Percentiles rank a stretch among this genome's conserved stretches.
Conservation (phyloP, 108 stramenopile species). For the Pseudonitzschia multistriata region DNA sequence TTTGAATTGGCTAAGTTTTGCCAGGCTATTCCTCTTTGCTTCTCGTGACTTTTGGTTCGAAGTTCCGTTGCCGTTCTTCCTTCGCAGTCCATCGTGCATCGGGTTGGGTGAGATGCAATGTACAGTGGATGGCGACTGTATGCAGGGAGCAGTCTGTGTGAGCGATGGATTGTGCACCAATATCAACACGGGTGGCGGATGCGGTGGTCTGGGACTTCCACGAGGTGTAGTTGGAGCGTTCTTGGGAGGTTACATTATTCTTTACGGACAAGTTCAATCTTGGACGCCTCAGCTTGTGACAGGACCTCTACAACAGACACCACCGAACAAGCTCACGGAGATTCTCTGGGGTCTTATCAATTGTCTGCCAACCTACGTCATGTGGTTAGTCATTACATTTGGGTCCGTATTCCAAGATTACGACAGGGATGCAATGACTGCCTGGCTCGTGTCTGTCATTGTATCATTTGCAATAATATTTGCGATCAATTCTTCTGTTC, state of each 20-base stretch:
- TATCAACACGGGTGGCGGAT: conserved; percentile 76
- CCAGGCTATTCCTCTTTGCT: conserved; percentile 91
- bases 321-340: conserved; percentile 85
- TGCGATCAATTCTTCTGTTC: conserved; percentile 92
- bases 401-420: conserved; percentile 54
- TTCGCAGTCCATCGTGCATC: conserved; percentile 75
- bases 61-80: conserved; percentile 91
- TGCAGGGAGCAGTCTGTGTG: conserved; percentile 61
- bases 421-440: conserved; percentile 55
- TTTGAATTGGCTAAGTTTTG: conserved; percentile 81
- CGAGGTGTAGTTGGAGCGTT: conserved; percentile 85
- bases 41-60: conserved; percentile 96
- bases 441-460: conserved; percentile 65
- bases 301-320: conserved; percentile 75
- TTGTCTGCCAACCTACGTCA: conserved; percentile 67
- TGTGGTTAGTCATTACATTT: conserved; percentile 54
- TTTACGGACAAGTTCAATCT: conserved; percentile 93
- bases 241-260: conserved; percentile 91
- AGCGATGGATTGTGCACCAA: conserved; percentile 51
- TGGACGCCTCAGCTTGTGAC: conserved; percentile 92
- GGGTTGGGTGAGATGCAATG: conserved; percentile 68
- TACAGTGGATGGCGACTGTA: conserved; percentile 44
- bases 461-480: conserved; percentile 88
- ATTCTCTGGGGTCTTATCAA: conserved; percentile 84
- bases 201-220: conserved; percentile 74